Percentiles rank a stretch among this genome's conserved stretches.
Evolutionary conservation across 2,329 filamentous ascomycete genomes (phyloP).

Genomic region (Lachnellula subtilissima): DNA sequence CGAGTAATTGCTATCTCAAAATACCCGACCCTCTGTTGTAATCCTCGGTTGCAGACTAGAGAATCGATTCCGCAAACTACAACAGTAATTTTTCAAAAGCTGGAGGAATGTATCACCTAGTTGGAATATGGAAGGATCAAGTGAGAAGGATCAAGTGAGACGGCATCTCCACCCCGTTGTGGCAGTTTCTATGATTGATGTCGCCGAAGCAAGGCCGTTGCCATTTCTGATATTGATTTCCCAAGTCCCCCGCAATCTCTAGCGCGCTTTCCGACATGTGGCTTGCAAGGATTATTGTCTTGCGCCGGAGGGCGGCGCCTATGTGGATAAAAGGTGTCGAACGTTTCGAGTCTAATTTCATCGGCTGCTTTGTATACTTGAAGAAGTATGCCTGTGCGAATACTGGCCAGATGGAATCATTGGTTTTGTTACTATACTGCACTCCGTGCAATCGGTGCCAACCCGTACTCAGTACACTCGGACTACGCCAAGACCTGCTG

Average conservation of each 20-base stretch:
- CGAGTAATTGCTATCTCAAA: neutral
- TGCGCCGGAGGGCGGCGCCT: too few relatives aligned
- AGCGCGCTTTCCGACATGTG: neutral
- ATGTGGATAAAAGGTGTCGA: neutral
- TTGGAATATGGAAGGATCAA: too few relatives aligned
- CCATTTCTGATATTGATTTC: neutral
- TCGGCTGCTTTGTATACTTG: neutral
- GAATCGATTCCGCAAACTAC: neutral
- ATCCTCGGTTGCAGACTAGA: neutral
- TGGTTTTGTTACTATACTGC: neutral
- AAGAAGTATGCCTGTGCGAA: neutral
- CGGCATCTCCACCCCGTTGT: neutral
- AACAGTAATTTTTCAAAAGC: neutral
- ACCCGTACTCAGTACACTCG: neutral
- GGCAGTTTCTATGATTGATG: neutral
- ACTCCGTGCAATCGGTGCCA: neutral
- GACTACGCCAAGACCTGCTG: neutral
- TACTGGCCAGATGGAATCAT: too few relatives aligned
- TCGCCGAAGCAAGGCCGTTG: constrained; percentile 11
- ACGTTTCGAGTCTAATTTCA: neutral
- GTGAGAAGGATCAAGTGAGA: neutral
- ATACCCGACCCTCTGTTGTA: neutral
- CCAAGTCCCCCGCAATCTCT: constrained; percentile 1
- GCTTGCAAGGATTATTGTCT: neutral
- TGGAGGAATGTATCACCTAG: neutral